phyloP scores from a whole-genome alignment of 129 eudicot species.

The Pseudognaphalium luteoalbum region DNA sequence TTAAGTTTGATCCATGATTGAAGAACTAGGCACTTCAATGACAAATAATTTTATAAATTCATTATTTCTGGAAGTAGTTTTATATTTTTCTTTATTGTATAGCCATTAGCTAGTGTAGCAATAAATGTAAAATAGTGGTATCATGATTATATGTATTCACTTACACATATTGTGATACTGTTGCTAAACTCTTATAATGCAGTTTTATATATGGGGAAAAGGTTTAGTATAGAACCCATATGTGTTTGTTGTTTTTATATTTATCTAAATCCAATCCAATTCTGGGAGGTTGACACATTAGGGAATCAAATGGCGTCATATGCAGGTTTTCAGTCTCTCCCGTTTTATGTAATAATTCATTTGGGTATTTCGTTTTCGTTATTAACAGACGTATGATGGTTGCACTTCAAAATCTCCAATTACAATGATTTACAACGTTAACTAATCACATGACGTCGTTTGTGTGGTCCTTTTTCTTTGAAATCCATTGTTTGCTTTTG shows the following conservation, averaged over 20 bases:
- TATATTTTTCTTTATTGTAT: not conserved
- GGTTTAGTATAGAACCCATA: not conserved
- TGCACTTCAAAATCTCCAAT: not conserved
- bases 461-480: not conserved
- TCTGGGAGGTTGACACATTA: too few species aligned
- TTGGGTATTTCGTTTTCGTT: not conserved
- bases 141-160: not conserved
- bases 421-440: not conserved
- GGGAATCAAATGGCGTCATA: too few species aligned
- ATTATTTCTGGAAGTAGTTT: conserved; percentile 6
- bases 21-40: conserved; percentile 7
- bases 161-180: not conserved
- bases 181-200: not conserved
- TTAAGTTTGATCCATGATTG: conserved; percentile 18
- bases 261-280: too few species aligned
- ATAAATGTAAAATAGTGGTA: not conserved
- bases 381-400: not conserved
- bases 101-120: not conserved
- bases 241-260: not conserved
- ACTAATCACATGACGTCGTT: not conserved
- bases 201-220: not conserved
- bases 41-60: conserved; percentile 18
- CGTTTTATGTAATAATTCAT: too few species aligned
- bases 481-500: not conserved
- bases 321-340: not conserved